phyloP scores from a whole-genome alignment of 192 early-diverging fungal genomes.

The Coemansia sp. region DNA sequence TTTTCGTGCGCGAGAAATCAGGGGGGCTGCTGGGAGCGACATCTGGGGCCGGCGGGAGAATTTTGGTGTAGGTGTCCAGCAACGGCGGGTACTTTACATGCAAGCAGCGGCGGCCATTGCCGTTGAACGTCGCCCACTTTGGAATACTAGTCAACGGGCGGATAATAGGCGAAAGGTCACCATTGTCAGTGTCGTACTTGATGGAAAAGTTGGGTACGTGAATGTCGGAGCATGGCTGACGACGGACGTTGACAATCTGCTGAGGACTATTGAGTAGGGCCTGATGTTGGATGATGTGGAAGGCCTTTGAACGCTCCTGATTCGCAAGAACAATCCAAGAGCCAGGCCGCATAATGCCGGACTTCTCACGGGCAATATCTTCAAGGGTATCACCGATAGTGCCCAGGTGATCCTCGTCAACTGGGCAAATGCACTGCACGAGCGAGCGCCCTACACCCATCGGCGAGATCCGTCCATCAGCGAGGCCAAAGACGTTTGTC shows the following conservation, averaged over 20 bases:
- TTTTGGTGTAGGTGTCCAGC: conserved; percentile 25
- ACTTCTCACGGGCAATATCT: conserved; percentile 76
- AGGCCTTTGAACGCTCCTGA: conserved; percentile 41
- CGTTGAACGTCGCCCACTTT: conserved; percentile 43
- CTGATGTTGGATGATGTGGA: conserved; percentile 44
- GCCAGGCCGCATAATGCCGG: conserved; percentile 70
- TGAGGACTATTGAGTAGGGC: conserved; percentile 38
- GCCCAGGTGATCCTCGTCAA: conserved; percentile 77
- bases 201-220: conserved; percentile 43
- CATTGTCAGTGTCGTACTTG: neutral
- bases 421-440: conserved; percentile 63
- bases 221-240: conserved; percentile 39
- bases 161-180: neutral
- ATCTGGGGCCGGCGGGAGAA: neutral
- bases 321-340: conserved; percentile 49
- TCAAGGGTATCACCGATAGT: conserved; percentile 69
- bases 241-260: conserved; percentile 48
- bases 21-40: neutral
- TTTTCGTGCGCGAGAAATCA: no score
- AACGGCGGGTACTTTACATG: conserved; percentile 44
- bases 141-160: conserved; percentile 12
- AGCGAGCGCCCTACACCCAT: conserved; percentile 52
- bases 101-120: conserved; percentile 44
- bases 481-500: conserved; percentile 72
- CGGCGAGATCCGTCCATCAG: conserved; percentile 54